Conservation (phyloP, 1,284 basidiomycete species). For the Heterobasidion irregulare region DNA sequence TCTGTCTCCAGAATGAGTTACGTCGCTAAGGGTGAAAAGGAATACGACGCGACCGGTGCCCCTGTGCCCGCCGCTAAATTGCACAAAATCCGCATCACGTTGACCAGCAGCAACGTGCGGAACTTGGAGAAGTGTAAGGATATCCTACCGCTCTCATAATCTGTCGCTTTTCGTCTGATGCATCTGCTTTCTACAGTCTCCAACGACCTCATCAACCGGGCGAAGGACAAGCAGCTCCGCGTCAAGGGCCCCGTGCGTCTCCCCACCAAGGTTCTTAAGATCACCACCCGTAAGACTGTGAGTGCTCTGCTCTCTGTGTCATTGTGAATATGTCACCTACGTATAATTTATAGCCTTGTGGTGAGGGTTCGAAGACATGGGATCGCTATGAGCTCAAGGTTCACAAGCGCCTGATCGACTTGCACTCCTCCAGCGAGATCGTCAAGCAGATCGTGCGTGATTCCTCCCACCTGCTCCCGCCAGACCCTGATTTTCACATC, state of each 20-base stretch:
- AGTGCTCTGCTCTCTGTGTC: slow-evolving; percentile 21
- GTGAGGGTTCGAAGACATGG: slow-evolving; percentile 99
- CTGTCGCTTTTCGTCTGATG: background rate
- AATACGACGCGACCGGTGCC: slow-evolving; percentile 90
- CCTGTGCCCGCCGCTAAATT: slow-evolving; percentile 83
- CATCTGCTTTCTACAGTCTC: slow-evolving; percentile 57
- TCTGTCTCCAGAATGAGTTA: slow-evolving; percentile 93
- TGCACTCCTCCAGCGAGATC: slow-evolving; percentile 97
- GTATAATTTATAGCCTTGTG: slow-evolving; percentile 68
- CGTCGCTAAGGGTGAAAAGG: slow-evolving; percentile 99
- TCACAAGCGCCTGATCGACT: slow-evolving; percentile 99
- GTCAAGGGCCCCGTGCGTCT: slow-evolving; percentile 99
- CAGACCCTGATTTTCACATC: slow-evolving; percentile 1
- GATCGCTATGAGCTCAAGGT: slow-evolving; percentile 99
- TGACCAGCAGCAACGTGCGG: slow-evolving; percentile 96
- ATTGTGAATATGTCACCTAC: background rate
- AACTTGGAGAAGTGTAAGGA: slow-evolving; percentile 95
- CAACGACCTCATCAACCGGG: slow-evolving; percentile 92
- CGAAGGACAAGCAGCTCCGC: slow-evolving; percentile 99
- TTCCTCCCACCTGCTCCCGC: background rate
- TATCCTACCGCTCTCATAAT: background rate
- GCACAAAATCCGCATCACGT: slow-evolving; percentile 99
- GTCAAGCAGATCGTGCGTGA: slow-evolving; percentile 97
- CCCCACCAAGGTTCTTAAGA: slow-evolving; percentile 97
- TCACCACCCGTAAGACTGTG: slow-evolving; percentile 98